phyloP scores from a whole-genome alignment of 306 rosid genomes.

The Dicorynia guianensis region DNA sequence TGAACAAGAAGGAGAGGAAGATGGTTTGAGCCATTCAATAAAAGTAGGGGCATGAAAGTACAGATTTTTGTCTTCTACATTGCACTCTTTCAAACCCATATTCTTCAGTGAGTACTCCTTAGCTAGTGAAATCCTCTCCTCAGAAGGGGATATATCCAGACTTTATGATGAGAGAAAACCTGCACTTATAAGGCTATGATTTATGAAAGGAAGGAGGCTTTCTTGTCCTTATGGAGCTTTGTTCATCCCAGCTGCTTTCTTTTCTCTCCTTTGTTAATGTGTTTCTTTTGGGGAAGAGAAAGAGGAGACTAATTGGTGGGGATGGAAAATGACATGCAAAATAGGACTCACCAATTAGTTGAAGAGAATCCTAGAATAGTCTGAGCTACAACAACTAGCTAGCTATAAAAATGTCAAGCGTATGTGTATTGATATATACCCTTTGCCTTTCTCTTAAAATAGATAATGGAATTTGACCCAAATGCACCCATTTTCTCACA shows the following conservation, averaged over 20 bases:
- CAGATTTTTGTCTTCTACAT: constrained; percentile 47
- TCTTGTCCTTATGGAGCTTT: constrained; percentile 58
- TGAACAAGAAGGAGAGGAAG: constrained; percentile 41
- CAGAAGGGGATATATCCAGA: constrained; percentile 55
- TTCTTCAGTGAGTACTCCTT: constrained; percentile 47
- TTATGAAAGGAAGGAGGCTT: constrained; percentile 49
- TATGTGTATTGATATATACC: constrained; percentile 12
- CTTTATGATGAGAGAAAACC: constrained; percentile 54
- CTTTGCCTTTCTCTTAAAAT: constrained; percentile 5
- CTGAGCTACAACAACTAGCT: too few species aligned
- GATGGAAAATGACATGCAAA: constrained; percentile 67
- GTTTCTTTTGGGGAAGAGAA: constrained; percentile 59
- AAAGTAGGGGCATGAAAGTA: constrained; percentile 77
- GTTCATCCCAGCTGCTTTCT: constrained; percentile 42
- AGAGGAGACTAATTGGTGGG: constrained; percentile 58
- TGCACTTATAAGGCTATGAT: constrained; percentile 52
- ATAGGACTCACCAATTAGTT: constrained; percentile 40
- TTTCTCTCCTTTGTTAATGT: constrained; percentile 39
- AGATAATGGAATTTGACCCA: constrained; percentile 59
- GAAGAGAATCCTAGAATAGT: constrained; percentile 78
- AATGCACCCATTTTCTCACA: constrained; percentile 51
- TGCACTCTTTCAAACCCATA: constrained; percentile 70
- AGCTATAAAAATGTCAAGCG: constrained; percentile 33
- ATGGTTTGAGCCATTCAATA: constrained; percentile 95
- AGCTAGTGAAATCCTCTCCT: constrained; percentile 51